These are phyloP conservation scores for Corylus avellana DNA, from an alignment of 306 rosid species.

Conservation along the genomic window DNA sequence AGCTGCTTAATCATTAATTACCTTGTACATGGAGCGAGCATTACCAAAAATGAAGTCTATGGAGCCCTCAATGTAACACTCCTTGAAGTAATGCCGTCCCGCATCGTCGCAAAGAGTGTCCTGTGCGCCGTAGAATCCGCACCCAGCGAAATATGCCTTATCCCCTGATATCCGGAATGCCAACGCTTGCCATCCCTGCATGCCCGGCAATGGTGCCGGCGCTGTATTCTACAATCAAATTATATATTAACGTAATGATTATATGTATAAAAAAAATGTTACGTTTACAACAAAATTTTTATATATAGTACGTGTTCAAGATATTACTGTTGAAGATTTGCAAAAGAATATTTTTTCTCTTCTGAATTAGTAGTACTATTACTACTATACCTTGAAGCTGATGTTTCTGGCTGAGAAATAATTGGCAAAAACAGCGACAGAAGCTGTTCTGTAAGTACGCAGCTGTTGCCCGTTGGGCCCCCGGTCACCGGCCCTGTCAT, in stretches of 20 bases:
- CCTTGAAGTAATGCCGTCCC: constrained; percentile 93
- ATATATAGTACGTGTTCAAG: too few species aligned
- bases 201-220: constrained; percentile 93
- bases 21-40: constrained; percentile 93
- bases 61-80: constrained; percentile 85
- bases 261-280: too few species aligned
- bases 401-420: constrained; percentile 84
- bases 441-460: constrained; percentile 87
- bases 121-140: constrained; percentile 87
- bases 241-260: too few species aligned
- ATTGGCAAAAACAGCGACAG: constrained; percentile 72
- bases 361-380: not conserved
- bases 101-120: constrained; percentile 94
- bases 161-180: constrained; percentile 84
- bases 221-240: constrained; percentile 66
- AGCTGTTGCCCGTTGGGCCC: constrained; percentile 84
- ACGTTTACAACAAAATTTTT: too few species aligned
- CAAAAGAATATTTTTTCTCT: not conserved
- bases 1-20: not conserved
- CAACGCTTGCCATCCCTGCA: constrained; percentile 92
- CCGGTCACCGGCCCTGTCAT: constrained; percentile 82
- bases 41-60: constrained; percentile 93
- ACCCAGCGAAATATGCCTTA: constrained; percentile 84
- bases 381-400: constrained; percentile 66
- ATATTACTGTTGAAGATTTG: not conserved